Evolutionary conservation across 2,329 filamentous ascomycete genomes (phyloP), one percentile per base, ranked within the genome.

Genomic region (Beauveria pseudobassiana): DNA sequence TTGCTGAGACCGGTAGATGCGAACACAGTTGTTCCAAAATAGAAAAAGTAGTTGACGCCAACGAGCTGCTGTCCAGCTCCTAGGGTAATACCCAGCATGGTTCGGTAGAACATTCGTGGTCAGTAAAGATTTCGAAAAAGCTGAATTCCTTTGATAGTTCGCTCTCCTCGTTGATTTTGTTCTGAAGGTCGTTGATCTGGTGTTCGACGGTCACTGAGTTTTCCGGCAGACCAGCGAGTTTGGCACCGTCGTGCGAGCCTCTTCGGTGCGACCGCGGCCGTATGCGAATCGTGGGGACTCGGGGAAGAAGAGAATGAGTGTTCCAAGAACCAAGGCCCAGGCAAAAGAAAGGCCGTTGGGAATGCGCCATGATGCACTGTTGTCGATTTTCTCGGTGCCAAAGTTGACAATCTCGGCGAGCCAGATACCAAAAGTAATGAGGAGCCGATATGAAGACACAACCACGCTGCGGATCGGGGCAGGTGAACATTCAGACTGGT

Each of bases 341-440:
- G 79, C 70, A 65, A 83, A 82, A 22, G 79, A 78, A n/a, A 85
- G 73, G 10, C 77, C 81, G 67, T 82, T 81, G 56, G 87, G 82
- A 7, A 89, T 82, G 64, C 86, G 78, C 86, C 87, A 90, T 14
- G 84, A 79, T 3, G 78, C 77, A 24, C 80, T 79, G 65, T 73
- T 76, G 55, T 76, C 76, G 3, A 65, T 26, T 52, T 12, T 38
- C 55, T 83, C 75, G 7, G 86, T 89, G 7, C 85, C 85, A 68
- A 76, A 88, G 70, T 88, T 87, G 71, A 83, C 77, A 72, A 82
- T 78, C 67, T 83, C 81, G 43, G 79, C 77, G 26, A 75, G 75
- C 77, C 80, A 85, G 70, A 90, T 88, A 53, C 87, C 87, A 30
- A 88, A 76, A 0, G 87, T 89, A 69, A 89, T 86, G 70, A 88